Evolutionary conservation across 2,329 filamentous ascomycete genomes (phyloP).

Genomic region (Boeremia exigua): DNA sequence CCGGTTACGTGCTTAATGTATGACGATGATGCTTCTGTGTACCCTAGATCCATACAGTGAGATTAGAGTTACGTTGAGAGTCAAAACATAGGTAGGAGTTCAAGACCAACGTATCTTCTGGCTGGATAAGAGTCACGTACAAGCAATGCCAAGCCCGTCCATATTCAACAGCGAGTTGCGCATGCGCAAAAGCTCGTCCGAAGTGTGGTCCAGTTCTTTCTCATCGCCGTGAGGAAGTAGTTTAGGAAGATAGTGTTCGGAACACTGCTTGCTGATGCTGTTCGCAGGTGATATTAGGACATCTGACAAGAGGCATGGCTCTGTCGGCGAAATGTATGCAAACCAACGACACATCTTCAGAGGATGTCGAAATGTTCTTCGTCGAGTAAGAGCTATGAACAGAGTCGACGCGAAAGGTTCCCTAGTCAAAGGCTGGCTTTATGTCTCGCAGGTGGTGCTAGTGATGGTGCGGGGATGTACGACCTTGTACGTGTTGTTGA

Average conservation of each 20-base stretch:
- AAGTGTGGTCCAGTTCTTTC: constrained; percentile 49
- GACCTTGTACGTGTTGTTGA: neutral
- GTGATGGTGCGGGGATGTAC: neutral
- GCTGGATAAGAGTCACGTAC: constrained; percentile 32
- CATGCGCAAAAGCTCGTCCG: constrained; percentile 53
- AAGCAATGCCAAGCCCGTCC: constrained; percentile 62
- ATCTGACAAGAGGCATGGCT: constrained; percentile 62
- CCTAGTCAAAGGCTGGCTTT: too few species aligned
- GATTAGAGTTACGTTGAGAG: neutral
- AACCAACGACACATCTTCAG: constrained; percentile 58
- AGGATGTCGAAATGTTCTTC: neutral
- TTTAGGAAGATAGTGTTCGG: constrained; percentile 61
- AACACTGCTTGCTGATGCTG: constrained; percentile 45
- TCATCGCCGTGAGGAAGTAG: constrained; percentile 55
- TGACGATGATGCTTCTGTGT: constrained; percentile 53
- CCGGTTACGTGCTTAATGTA: constrained; percentile 47
- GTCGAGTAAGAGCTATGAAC: neutral
- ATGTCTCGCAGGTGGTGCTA: neutral
- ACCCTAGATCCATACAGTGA: constrained; percentile 40
- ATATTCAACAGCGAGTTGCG: constrained; percentile 62
- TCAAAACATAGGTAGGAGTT: neutral
- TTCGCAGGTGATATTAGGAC: constrained; percentile 57
- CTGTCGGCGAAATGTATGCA: constrained; percentile 60
- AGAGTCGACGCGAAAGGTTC: neutral
- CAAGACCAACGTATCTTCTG: neutral